Conservation (phyloP, 1,284 basidiomycete species). For the Spongispora temasekensis region DNA sequence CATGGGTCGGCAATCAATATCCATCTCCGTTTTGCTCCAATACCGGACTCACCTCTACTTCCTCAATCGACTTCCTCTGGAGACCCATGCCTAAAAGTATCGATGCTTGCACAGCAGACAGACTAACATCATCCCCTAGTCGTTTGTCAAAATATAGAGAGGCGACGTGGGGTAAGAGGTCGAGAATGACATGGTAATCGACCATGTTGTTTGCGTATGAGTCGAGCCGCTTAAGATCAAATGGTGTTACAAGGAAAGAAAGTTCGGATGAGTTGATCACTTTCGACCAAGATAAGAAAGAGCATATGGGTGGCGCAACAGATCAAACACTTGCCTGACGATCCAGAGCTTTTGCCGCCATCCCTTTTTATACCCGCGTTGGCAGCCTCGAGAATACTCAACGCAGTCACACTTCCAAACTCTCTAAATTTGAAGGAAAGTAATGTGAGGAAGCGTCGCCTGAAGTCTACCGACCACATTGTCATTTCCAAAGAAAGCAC, state of each 20-base stretch:
- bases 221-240: conserved; percentile 94
- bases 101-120: conserved; percentile 86
- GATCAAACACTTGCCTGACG: conserved; percentile 39
- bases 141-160: conserved; percentile 84
- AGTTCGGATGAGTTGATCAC: conserved; percentile 72
- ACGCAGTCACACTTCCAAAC: conserved; percentile 83
- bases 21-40: background rate
- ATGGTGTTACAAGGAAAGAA: conserved; percentile 77
- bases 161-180: conserved; percentile 84
- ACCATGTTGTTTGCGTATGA: conserved; percentile 96
- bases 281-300: conserved; percentile 23
- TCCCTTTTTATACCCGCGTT: conserved; percentile 63
- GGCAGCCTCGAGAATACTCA: conserved; percentile 88
- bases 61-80: conserved; percentile 91
- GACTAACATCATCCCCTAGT: conserved; percentile 58
- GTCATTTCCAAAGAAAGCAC: background rate
- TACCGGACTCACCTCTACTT: conserved; percentile 66
- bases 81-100: conserved; percentile 89
- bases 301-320: background rate
- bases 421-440: conserved; percentile 95
- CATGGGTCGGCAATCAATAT: conserved; percentile 12
- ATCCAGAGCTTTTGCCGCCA: conserved; percentile 36
- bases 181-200: conserved; percentile 95
- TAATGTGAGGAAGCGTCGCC: conserved; percentile 85
- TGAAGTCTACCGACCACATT: conserved; percentile 75